phyloP scores from a whole-genome alignment of 306 rosid genomes.

The Trifolium repens region DNA sequence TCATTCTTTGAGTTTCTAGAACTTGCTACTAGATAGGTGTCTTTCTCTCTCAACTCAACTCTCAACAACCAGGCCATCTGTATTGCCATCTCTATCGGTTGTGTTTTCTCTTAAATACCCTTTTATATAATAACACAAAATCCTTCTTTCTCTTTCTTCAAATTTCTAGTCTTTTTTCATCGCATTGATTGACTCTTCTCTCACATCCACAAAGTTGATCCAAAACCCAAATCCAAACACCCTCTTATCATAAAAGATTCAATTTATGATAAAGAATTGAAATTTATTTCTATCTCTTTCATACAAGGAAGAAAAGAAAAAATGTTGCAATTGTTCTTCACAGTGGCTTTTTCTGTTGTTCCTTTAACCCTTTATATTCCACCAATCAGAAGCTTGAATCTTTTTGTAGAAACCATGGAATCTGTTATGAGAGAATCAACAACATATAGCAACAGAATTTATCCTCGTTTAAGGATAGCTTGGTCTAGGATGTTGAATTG shows the following conservation, averaged over 20 bases:
- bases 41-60: neutral
- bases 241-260: constrained; percentile 1
- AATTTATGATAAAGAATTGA: constrained; percentile 5
- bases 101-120: neutral
- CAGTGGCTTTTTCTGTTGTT: constrained; percentile 78
- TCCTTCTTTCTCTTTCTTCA: constrained; percentile 7
- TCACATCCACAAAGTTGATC: neutral
- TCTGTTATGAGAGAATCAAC: constrained; percentile 60
- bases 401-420: constrained; percentile 74
- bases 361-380: constrained; percentile 86
- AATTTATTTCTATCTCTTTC: constrained; percentile 1
- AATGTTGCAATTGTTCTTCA: constrained; percentile 68
- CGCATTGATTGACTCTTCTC: neutral
- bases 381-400: constrained; percentile 76
- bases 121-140: neutral
- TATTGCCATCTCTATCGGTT: neutral
- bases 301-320: neutral
- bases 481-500: constrained; percentile 73
- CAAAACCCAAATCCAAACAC: constrained; percentile 14
- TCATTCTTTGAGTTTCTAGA: too few species aligned
- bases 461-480: constrained; percentile 64
- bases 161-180: neutral
- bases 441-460: constrained; percentile 50
- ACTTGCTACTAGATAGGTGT: neutral
- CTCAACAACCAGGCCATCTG: neutral